Evolutionary conservation across 306 rosid species (phyloP).

Genomic region (Medicago truncatula): DNA sequence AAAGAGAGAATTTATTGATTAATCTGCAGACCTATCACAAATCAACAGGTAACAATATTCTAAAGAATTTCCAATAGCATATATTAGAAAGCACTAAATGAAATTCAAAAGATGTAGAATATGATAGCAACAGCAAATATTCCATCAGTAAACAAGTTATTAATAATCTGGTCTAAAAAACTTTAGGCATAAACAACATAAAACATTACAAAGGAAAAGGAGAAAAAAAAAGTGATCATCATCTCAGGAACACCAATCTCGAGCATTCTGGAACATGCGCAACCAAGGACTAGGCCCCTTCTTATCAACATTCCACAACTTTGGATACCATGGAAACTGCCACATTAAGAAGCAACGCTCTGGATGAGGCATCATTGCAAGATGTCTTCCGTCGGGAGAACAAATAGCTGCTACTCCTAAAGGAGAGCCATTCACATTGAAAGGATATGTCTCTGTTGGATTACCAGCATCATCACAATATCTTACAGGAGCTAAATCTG

Average conservation of each 20-base stretch:
- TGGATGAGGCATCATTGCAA: constrained; percentile 98
- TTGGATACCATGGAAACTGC: constrained; percentile 94
- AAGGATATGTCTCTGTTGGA: constrained; percentile 80
- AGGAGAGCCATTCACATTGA: constrained; percentile 90
- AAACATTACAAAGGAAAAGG: neutral
- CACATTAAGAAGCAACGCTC: constrained; percentile 97
- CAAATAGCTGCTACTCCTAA: constrained; percentile 88
- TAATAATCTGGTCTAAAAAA: too few relatives aligned
- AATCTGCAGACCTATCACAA: too few relatives aligned
- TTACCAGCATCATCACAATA: constrained; percentile 88
- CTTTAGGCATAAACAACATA: too few relatives aligned
- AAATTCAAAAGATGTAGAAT: too few relatives aligned
- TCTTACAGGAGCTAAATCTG: constrained; percentile 77
- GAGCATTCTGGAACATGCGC: constrained; percentile 82
- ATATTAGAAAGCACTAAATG: too few relatives aligned
- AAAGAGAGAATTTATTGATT: too few relatives aligned
- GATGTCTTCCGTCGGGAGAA: constrained; percentile 93
- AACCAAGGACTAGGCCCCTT: constrained; percentile 93
- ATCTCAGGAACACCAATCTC: constrained; percentile 56
- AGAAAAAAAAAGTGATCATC: constrained; percentile 5
- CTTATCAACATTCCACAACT: constrained; percentile 79
- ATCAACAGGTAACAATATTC: too few relatives aligned
- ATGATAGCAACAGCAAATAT: too few relatives aligned
- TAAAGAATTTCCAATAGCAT: too few relatives aligned
- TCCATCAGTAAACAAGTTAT: too few relatives aligned